Percentiles rank a stretch among this genome's conserved stretches.
Conservation (phyloP, 805 yeast genomes). For the Kuraishia floccosa region DNA sequence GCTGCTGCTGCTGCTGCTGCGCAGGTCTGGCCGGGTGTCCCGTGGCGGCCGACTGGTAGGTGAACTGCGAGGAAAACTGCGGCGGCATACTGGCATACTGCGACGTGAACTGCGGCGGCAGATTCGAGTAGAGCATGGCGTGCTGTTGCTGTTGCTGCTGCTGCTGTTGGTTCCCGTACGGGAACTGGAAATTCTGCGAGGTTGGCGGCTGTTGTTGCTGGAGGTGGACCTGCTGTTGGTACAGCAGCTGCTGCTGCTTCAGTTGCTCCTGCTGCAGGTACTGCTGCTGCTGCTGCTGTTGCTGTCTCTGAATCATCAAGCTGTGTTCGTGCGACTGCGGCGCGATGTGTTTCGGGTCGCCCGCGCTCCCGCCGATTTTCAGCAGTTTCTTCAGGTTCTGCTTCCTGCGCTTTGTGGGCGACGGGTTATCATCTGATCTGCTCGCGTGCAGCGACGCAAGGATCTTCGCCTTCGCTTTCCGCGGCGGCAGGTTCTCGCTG, state of each 20-base stretch:
- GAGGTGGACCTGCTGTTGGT: constrained; percentile 3
- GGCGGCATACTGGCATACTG: constrained; percentile 7
- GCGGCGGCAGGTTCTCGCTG: constrained; percentile 30
- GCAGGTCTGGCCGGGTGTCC: no score
- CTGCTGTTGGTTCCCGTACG: constrained; percentile 6
- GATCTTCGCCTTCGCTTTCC: constrained; percentile 20
- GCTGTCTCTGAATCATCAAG: constrained; percentile 15
- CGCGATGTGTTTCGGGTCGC: not conserved
- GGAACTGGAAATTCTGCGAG: constrained; percentile 4
- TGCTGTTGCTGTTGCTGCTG: constrained; percentile 4
- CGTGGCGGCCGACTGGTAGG: no score
- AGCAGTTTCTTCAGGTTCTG: not conserved
- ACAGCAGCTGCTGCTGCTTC: constrained; percentile 1
- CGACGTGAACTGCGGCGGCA: constrained; percentile 6
- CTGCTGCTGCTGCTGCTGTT: constrained; percentile 16
- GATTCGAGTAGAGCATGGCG: constrained; percentile 4
- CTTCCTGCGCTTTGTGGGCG: constrained; percentile 1
- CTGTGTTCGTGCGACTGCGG: not conserved
- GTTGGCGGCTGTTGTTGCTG: constrained; percentile 5
- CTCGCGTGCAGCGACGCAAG: not conserved
- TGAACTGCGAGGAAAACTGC: no score
- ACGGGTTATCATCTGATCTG: not conserved
- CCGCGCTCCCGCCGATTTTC: not conserved
- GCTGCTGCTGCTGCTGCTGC: constrained; percentile 11
- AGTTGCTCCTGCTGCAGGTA: not conserved